phyloP scores from a whole-genome alignment of 371 early-diverging fungal genomes.

The Sporodiniella umbellata region DNA sequence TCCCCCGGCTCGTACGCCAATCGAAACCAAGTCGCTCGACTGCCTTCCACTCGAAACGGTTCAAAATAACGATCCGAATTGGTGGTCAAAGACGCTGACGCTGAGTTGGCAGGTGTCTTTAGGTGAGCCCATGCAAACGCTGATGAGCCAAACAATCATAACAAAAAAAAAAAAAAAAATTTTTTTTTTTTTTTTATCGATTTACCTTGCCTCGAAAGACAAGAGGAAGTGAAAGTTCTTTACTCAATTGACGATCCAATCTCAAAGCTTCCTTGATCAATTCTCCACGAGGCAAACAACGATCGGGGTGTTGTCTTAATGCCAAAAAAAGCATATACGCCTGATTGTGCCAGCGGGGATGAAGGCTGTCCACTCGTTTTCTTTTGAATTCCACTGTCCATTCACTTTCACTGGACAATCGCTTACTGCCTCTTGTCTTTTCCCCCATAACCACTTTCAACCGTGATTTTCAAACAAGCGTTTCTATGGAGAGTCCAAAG shows the following conservation, averaged over 20 bases:
- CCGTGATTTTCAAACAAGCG: not conserved
- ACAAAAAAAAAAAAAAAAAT: conserved; percentile 2
- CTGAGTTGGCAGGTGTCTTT: conserved; percentile 84
- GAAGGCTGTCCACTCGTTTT: not conserved
- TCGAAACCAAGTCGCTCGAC: conserved; percentile 64
- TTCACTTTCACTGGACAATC: not conserved
- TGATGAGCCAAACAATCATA: too few relatives aligned
- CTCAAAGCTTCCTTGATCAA: conserved; percentile 68
- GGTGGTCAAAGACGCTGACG: conserved; percentile 72
- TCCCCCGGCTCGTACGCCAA: conserved; percentile 75
- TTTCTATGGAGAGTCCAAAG: not conserved
- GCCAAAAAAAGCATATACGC: conserved; percentile 73
- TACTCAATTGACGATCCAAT: conserved; percentile 68
- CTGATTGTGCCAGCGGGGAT: conserved; percentile 80
- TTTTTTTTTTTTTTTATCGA: not conserved
- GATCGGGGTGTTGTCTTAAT: conserved; percentile 57
- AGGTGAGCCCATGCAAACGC: too few relatives aligned
- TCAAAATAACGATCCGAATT: conserved; percentile 78
- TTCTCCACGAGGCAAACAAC: conserved; percentile 62
- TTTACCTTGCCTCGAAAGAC: conserved; percentile 80
- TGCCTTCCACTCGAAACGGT: conserved; percentile 63
- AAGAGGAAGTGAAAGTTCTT: conserved; percentile 61
- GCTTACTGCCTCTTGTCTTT: not conserved
- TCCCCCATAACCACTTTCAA: not conserved
- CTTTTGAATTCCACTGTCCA: not conserved